These are phyloP conservation scores for barley (Hordeum vulgare) DNA, from an alignment of 176 grass and related monocot genomes.

Conservation along the genomic window DNA sequence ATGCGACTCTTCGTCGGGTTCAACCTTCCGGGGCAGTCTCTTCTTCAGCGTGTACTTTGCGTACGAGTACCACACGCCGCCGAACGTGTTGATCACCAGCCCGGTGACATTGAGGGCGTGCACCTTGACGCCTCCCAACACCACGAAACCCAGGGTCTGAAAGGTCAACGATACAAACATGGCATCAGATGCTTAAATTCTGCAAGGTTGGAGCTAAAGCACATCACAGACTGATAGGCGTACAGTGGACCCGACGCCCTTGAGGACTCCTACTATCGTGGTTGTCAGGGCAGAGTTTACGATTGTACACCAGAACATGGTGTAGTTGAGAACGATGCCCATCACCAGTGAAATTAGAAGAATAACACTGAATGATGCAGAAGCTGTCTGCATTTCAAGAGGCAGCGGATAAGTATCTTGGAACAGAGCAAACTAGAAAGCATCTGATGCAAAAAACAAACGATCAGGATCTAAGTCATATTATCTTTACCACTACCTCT, in stretches of 20 bases:
- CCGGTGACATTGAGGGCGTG: conserved; percentile 75
- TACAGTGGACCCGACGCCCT: conserved; percentile 90
- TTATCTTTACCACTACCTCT: not conserved
- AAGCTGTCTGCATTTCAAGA: conserved; percentile 42
- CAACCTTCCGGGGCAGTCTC: conserved; percentile 39
- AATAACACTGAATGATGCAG: conserved; percentile 55
- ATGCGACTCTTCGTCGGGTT: conserved; percentile 50
- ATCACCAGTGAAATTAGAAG: conserved; percentile 72
- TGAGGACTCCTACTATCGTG: conserved; percentile 95
- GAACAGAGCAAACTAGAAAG: not conserved
- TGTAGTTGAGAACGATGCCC: conserved; percentile 85
- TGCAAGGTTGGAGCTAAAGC: not conserved
- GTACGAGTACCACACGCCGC: conserved; percentile 90
- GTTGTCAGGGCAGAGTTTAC: conserved; percentile 96
- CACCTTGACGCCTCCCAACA: conserved; percentile 84
- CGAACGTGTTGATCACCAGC: conserved; percentile 83
- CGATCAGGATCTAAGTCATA: not conserved
- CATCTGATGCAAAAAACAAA: not conserved
- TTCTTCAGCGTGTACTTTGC: conserved; percentile 83
- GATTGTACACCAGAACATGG: conserved; percentile 97
- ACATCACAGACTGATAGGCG: not conserved
- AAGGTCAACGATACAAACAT: not conserved
- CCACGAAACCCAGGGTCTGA: conserved; percentile 87
- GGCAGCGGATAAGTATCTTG: not conserved
- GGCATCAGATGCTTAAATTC: not conserved